Conservation (phyloP, 2,329 filamentous ascomycete genomes). For the Knoxdaviesia capensis region DNA sequence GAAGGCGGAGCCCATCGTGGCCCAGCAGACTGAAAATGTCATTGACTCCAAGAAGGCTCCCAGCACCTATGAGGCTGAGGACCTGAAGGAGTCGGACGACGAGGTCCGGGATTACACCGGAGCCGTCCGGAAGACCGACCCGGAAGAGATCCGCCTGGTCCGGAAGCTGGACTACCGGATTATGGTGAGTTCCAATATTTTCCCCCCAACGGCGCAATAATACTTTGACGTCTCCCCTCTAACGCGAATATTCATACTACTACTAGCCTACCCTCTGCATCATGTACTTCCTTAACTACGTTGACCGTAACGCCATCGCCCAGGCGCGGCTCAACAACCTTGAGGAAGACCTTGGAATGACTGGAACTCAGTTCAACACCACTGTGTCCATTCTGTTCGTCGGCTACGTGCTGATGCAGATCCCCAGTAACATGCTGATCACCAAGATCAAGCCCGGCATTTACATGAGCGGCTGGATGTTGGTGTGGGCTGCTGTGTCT, state of each 20-base stretch:
- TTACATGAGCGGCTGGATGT: conserved; percentile 20
- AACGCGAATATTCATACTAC: no score
- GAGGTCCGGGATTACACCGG: conserved; percentile 16
- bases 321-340: conserved; percentile 24
- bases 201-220: not conserved
- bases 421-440: conserved; percentile 22
- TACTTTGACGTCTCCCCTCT: no score
- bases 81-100: conserved; percentile 5
- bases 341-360: conserved; percentile 28
- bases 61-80: no score
- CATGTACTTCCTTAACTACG: conserved; percentile 23
- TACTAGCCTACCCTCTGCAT: not conserved
- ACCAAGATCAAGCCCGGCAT: conserved; percentile 19
- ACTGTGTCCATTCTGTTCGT: conserved; percentile 18
- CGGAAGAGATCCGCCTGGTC: conserved; percentile 18
- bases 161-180: conserved; percentile 20
- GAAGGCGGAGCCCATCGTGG: no score
- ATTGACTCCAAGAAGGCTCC: no score
- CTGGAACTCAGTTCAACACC: conserved; percentile 32
- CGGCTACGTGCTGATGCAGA: conserved; percentile 23
- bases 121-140: conserved; percentile 16
- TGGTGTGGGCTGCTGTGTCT: conserved; percentile 19
- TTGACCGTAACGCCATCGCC: conserved; percentile 26
- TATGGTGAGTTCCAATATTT: conserved; percentile 14
- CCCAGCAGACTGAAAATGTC: no score